These are phyloP conservation scores for maize (Zea mays) DNA, from an alignment of 176 grass and related monocot species.

Conservation along the genomic window Zm-B73-REFERENCE-NAM-5.0 NC_050100.1:16309001-16309500, in stretches of 20 bases:
- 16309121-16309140: not conserved
- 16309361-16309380: too few relatives aligned
- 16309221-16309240: not conserved
- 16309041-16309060: slow-evolving; percentile 14
- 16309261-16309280: slow-evolving; percentile 2
- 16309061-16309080: not conserved
- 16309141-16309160: slow-evolving; percentile 18
- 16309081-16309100: not conserved
- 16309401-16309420: too few relatives aligned
- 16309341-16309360: too few relatives aligned
- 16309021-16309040: not conserved
- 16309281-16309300: too few relatives aligned
- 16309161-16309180: not conserved
- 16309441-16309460: too few relatives aligned
- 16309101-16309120: not conserved
- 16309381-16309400: too few relatives aligned
- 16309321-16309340: too few relatives aligned
- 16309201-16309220: not conserved
- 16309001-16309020: not conserved
- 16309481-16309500: too few relatives aligned
- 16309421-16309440: too few relatives aligned
- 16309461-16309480: too few relatives aligned
- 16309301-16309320: too few relatives aligned
- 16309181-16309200: not conserved
- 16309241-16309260: slow-evolving; percentile 16